phyloP scores from a whole-genome alignment of 2,329 filamentous ascomycete species.

The Fusarium nurragi region DNA sequence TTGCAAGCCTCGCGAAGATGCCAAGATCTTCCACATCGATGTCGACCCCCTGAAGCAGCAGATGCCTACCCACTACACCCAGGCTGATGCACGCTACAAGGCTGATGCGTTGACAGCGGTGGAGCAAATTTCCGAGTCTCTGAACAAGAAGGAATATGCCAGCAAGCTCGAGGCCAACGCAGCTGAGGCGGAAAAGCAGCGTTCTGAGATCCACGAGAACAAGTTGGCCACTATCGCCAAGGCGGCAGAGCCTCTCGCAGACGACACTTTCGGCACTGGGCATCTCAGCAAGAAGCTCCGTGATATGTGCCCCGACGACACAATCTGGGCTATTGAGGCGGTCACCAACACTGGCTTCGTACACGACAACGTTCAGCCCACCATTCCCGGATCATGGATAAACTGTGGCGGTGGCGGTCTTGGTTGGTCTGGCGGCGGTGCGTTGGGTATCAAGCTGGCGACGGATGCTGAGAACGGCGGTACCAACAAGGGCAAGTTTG shows the following conservation, averaged over 20 bases:
- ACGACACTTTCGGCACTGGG: conserved; percentile 61
- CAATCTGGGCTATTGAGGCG: conserved; percentile 80
- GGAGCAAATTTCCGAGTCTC: conserved; percentile 72
- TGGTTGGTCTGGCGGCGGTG: conserved; percentile 81
- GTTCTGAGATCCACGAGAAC: conserved; percentile 67
- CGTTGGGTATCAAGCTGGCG: conserved; percentile 80
- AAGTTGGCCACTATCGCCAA: conserved; percentile 68
- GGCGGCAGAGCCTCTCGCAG: conserved; percentile 64
- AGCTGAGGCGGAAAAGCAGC: conserved; percentile 50
- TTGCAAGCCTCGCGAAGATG: conserved; percentile 62
- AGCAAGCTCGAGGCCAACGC: conserved; percentile 48
- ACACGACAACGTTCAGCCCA: conserved; percentile 75
- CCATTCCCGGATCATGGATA: conserved; percentile 76
- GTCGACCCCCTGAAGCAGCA: conserved; percentile 74
- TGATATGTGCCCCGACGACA: conserved; percentile 55
- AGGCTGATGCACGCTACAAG: conserved; percentile 70
- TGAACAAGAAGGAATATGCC: conserved; percentile 59
- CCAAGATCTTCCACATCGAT: conserved; percentile 71
- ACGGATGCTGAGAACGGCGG: conserved; percentile 53
- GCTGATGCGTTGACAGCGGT: conserved; percentile 73
- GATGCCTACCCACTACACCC: conserved; percentile 79
- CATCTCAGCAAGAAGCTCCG: conserved; percentile 48
- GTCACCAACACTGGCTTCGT: conserved; percentile 77
- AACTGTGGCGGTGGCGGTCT: conserved; percentile 85
- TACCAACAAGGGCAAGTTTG: conserved; percentile 59